Conservation (phyloP, 208 protist species). For the Trypanosoma vivax region DNA sequence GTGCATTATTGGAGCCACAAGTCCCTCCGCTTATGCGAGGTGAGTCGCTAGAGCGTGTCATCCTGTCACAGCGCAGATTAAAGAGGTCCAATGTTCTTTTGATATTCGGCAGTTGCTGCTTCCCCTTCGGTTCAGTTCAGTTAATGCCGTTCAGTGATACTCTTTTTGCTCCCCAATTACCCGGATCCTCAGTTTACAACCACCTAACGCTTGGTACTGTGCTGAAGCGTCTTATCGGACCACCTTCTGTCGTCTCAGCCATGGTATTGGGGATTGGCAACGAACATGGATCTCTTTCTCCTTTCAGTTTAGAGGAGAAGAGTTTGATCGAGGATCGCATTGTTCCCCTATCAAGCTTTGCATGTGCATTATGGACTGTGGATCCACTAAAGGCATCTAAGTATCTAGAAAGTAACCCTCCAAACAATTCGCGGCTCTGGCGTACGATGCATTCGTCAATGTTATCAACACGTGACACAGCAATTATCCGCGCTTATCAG, state of each 20-base stretch:
- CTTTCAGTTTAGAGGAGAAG: conserved; percentile 30
- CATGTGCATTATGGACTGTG: conserved; percentile 55
- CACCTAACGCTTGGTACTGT: conserved; percentile 10
- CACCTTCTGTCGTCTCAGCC: neutral
- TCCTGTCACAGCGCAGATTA: conserved; percentile 51
- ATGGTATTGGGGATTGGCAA: conserved; percentile 50
- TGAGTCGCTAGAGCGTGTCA: conserved; percentile 52
- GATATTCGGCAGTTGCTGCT: conserved; percentile 24
- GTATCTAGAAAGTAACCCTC: conserved; percentile 37
- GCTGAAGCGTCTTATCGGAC: conserved; percentile 15
- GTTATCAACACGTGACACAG: conserved; percentile 77
- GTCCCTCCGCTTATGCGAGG: conserved; percentile 39
- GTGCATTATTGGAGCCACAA: conserved; percentile 58
- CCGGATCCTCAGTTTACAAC: neutral
- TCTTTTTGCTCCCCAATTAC: conserved; percentile 1
- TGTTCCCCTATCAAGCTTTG: conserved; percentile 54
- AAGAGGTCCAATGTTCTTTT: conserved; percentile 37
- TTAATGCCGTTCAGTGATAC: conserved; percentile 18
- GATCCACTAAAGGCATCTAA: conserved; percentile 31
- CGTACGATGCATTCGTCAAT: conserved; percentile 73
- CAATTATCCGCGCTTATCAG: conserved; percentile 49
- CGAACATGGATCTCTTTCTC: conserved; percentile 13
- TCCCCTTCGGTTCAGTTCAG: conserved; percentile 52
- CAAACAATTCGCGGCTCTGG: conserved; percentile 55
- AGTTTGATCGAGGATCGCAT: conserved; percentile 11